Evolutionary conservation across 495 filamentous ascomycete species (phyloP), one percentile per base, ranked within the genome.

Genomic region (Aspergillus biplanus): DNA sequence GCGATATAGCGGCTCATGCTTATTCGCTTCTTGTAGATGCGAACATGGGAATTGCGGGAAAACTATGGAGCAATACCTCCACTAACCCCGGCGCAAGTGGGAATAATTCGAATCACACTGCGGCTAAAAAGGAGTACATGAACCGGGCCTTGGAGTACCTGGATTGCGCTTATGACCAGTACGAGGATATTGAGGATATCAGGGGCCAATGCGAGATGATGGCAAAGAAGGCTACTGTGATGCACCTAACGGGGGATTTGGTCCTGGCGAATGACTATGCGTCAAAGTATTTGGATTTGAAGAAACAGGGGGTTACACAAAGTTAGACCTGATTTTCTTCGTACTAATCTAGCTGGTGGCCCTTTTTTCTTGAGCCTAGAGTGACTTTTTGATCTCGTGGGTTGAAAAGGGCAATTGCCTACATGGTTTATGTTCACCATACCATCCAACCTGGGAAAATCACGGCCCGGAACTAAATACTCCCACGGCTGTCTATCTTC

Each of bases 181-280:
- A 84, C 65, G 86, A 90, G 46, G 82, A 83, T 33, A 82, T 93
- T 35, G 89, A 92, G 70, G 92, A 97, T 76, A 78, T 89, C 16
- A 74, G 82, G 21, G 90, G 87, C 39, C 89, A 91, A 73, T 89
- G 89, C 70, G 90, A 92, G 77, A 88, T 91, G 86, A 85, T 96
- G 79, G 90, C 90, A 2, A 94, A 94, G 78, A 93, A 92, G 73
- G 90, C 91, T 15, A 89, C 89, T 8, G 81, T 96, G 46, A 90
- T 91, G 83, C 87, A 88, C 71, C 77, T 90, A 8, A 80, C 89
- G 27, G 92, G 91, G 5, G 89, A 97, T 64, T 74, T 83, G 56
- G 84, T 82, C 16, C 71, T 90, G 66, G 86, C 91, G 1, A 91
- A 93, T 76, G 88, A 92, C 59, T 92, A 85, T 73, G 90, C 90